These are phyloP conservation scores for Elaeis guineensis DNA, from an alignment of 176 grass and related monocot genomes.

Conservation along the genomic window DNA sequence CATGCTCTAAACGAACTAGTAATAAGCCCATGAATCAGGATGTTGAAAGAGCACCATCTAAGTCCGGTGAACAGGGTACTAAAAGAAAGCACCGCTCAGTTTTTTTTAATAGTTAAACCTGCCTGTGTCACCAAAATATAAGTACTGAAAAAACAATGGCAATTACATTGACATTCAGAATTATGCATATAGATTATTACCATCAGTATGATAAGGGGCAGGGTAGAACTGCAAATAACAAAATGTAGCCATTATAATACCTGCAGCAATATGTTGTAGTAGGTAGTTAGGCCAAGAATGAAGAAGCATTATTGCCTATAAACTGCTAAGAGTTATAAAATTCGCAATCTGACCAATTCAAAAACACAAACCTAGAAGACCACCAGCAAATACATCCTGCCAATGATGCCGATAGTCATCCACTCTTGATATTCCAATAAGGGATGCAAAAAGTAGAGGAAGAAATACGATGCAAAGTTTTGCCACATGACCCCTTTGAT, in stretches of 20 bases:
- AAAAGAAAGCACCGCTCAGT: no score
- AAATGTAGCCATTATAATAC: conserved; percentile 31
- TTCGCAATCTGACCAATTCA: not conserved
- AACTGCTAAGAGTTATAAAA: not conserved
- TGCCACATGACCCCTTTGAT: conserved; percentile 49
- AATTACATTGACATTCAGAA: no score
- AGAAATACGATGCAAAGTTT: conserved; percentile 80
- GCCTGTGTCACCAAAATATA: no score
- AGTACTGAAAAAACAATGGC: not conserved
- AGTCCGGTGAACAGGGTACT: no score
- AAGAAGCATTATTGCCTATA: not conserved
- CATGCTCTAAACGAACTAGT: no score
- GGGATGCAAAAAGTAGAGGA: conserved; percentile 58
- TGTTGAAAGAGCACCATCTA: no score
- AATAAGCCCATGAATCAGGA: no score
- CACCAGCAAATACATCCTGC: conserved; percentile 69
- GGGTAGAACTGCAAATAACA: conserved; percentile 91
- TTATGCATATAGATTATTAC: conserved; percentile 18
- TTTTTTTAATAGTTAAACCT: no score
- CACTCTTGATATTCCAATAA: conserved; percentile 69
- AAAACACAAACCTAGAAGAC: conserved; percentile 48
- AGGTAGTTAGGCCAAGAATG: not conserved
- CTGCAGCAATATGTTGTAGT: conserved; percentile 23
- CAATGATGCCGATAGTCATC: conserved; percentile 87
- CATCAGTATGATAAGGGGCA: conserved; percentile 57